Percentiles rank a stretch among this genome's conserved stretches.
phyloP scores from a whole-genome alignment of 2,329 filamentous ascomycete genomes.

The Phyllosticta paracitricarpa region DNA sequence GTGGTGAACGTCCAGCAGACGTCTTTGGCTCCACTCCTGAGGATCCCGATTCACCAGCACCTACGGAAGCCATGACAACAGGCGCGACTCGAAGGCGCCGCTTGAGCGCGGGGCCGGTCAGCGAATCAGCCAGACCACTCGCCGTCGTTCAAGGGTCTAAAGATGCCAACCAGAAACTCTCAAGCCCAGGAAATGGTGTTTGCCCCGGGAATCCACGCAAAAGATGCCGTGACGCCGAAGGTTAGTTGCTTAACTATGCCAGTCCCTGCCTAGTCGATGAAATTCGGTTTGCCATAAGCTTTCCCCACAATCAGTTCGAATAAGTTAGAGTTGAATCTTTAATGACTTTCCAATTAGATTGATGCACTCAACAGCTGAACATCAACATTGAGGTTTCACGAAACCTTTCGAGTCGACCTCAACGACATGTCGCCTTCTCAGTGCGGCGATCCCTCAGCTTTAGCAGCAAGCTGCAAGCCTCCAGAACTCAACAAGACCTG shows the following conservation, averaged over 20 bases:
- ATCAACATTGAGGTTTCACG: no score
- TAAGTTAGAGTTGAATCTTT: no score
- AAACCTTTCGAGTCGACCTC: no score
- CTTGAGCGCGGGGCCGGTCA: constrained; percentile 4
- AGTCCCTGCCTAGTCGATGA: no score
- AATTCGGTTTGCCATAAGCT: no score
- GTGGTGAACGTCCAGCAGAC: constrained; percentile 8
- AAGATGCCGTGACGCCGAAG: not conserved
- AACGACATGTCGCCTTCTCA: no score
- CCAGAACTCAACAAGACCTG: no score
- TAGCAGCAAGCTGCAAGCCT: no score
- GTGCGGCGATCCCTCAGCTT: no score
- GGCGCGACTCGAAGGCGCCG: constrained; percentile 1
- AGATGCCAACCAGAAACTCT: not conserved
- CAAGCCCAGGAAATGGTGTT: not conserved
- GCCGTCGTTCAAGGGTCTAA: not conserved
- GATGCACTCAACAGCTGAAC: no score
- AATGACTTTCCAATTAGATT: no score
- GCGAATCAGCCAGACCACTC: not conserved
- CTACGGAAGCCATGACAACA: not conserved
- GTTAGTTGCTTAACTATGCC: not conserved
- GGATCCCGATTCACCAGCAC: no score
- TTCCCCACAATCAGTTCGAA: not conserved
- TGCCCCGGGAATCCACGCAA: constrained; percentile 5
- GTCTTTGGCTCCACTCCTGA: constrained; percentile 1